These are phyloP conservation scores for Ilex aquifolium DNA, from an alignment of 257 asterid species.

Conservation along the genomic window DNA sequence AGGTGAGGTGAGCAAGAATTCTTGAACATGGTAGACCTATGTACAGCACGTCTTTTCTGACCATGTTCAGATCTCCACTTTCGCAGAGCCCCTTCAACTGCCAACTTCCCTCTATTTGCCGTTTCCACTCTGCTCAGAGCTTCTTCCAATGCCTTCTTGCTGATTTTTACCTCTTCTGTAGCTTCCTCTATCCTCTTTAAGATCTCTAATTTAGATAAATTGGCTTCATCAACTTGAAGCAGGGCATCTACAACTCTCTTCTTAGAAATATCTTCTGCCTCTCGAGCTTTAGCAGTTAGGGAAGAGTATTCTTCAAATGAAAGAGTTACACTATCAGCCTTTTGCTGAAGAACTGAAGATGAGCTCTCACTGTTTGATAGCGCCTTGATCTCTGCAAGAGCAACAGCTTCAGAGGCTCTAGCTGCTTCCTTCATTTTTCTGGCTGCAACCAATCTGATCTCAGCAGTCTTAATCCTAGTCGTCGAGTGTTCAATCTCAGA, in stretches of 20 bases:
- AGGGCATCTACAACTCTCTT: conserved; percentile 38
- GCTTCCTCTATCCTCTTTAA: conserved; percentile 80
- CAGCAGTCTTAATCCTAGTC: conserved; percentile 56
- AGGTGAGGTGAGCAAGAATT: conserved; percentile 37
- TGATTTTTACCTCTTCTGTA: conserved; percentile 59
- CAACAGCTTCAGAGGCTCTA: conserved; percentile 73
- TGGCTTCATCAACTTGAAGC: conserved; percentile 57
- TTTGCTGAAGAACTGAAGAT: conserved; percentile 10
- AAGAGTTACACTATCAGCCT: conserved; percentile 46
- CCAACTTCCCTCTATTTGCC: conserved; percentile 69
- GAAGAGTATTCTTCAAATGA: conserved; percentile 61
- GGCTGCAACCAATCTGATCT: conserved; percentile 68
- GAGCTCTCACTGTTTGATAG: conserved; percentile 27
- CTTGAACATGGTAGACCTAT: conserved; percentile 57
- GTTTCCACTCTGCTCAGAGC: conserved; percentile 67
- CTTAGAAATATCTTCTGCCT: conserved; percentile 51
- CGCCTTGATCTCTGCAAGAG: conserved; percentile 75
- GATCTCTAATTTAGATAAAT: conserved; percentile 47
- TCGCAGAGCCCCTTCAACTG: conserved; percentile 81
- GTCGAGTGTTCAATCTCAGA: conserved; percentile 67
- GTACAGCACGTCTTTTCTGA: conserved; percentile 41
- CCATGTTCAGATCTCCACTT: conserved; percentile 89
- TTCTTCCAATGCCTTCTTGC: conserved; percentile 74
- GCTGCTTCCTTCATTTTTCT: conserved; percentile 90
- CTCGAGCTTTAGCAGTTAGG: conserved; percentile 53